Evolutionary conservation across 345 rosid species (phyloP).

Genomic region (Hibiscus tridactylites): DNA sequence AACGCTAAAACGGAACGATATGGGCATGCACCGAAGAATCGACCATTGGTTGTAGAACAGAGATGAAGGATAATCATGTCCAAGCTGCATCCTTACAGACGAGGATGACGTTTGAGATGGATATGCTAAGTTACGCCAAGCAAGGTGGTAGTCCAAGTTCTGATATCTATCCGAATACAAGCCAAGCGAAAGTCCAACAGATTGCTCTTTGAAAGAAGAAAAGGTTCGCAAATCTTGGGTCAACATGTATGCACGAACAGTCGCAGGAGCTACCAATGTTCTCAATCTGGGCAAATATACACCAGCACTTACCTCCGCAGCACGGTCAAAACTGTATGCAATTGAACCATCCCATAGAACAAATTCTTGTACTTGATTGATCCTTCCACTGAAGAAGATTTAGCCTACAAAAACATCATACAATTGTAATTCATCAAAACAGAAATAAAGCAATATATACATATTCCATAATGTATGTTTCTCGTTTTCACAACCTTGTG

Average conservation of each 20-base stretch:
- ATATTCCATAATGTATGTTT: neutral
- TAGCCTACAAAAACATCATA: constrained; percentile 48
- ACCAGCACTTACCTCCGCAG: constrained; percentile 75
- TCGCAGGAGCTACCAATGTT: constrained; percentile 48
- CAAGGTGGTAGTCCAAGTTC: constrained; percentile 64
- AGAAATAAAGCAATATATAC: neutral
- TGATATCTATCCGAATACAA: constrained; percentile 57
- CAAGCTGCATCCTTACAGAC: constrained; percentile 78
- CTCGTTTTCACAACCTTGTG: neutral
- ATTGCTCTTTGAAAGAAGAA: constrained; percentile 70
- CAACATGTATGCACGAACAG: constrained; percentile 56
- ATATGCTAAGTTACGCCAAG: constrained; percentile 71
- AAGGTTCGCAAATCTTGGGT: constrained; percentile 83
- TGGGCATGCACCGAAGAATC: no score
- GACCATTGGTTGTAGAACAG: constrained; percentile 10
- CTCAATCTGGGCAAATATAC: constrained; percentile 64
- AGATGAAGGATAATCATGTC: constrained; percentile 70
- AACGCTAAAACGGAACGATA: no score
- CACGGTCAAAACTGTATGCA: constrained; percentile 69
- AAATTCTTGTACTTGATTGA: constrained; percentile 67
- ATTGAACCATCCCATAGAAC: constrained; percentile 78
- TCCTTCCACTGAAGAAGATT: constrained; percentile 78
- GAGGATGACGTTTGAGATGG: constrained; percentile 58
- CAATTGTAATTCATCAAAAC: neutral
- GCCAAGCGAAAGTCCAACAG: constrained; percentile 79